Evolutionary conservation across 2,329 filamentous ascomycete species (phyloP), one percentile per base, ranked within the genome.

Genomic region (Paramyrothecium roridum): DNA sequence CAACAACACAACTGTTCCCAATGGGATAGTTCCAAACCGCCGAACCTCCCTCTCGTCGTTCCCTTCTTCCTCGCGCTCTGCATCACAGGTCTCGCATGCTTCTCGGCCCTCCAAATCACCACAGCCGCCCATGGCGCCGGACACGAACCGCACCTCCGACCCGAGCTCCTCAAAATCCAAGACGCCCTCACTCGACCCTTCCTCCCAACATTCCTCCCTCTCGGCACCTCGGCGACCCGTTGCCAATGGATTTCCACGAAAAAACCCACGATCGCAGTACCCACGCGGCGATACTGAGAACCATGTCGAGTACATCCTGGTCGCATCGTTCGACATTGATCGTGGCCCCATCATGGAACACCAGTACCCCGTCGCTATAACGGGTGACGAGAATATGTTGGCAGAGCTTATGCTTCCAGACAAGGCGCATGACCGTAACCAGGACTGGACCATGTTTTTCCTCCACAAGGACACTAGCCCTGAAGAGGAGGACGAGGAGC

Each of bases 371-470:
- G 88, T 91, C 46, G 87, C 93, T 52, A 98, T 99, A 59, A 97
- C 92, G 52, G 93, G 95, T 33, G 93, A 99, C 70, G 95, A 99
- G 76, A 89, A 96, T 67, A 98, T 98, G 93, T 76, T 99, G 67
- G 95, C 95, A 8, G 95, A 99, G 77, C 84, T 99, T 67, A 99
- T 99, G 95, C 78, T 99, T 70, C 95, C 95, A 0, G 95, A 99
- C 73, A 93, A 98, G 73, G 92, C 93, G 21, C 95, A 99, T 74
- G 86, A 95, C 58, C 85, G 95, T 43, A 93, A 90, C 67, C 93
- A 98, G 74, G 95, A 99, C 71, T 99, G 95, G 95, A 99, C 95
- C 46, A 96, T 98, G 54, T 99, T 99, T 77, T 99, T 99, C 70
- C 72, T 99, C 55, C 95, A 99, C 76, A 98, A 98, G 71, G 95